Base-by-base conservation (phyloP, 345 rosid genomes). In the Erysimum cheiranthoides region DNA sequence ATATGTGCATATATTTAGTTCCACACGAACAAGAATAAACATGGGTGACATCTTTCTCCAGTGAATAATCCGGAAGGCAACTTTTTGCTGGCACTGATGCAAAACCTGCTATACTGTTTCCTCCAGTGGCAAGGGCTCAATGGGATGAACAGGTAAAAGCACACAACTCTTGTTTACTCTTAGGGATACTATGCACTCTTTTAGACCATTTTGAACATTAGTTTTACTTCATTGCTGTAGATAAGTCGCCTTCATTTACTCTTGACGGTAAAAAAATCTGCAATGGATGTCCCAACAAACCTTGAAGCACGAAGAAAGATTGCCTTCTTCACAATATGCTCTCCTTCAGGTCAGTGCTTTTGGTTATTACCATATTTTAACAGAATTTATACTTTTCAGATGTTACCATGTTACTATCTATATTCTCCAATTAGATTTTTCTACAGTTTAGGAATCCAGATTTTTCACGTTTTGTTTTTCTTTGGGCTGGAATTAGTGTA, bases 271-370 rank as follows among this genome's bases (percentile, higher is more conserved):
- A 95, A 87, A 83, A 97, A 92, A 81, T 88, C 97, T 61, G 97
- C 97, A 66, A 65, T 75, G 78, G 93, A 94, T 68, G 88, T 94
- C 65, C 99, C 99, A 47, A 82, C 84, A 74, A 94, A 92, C 83
- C 97, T 94, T 76, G 97, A 94, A 90, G 99, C 99, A 5, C 91
- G 95, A 60, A 87, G 99, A 76, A 89, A 97, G 78, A 90, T 94
- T 73, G 73, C 99, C 53, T 94, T 94, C 86, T 92, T 94, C 80
- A 69, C 97, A 89, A 88, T 77, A 94, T 92, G 97, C 91, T 94
- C 71, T 94, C 97, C 49, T 94, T 92, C 89, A 94, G 97, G 98
- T 73, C 3, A n/a, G 75, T 79, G 13, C 18, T 72, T n/a, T n/a
- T 6, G 38, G 28, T 34, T 66, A 66, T 59, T 34, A 66, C 46